Conservation (phyloP, 2,329 filamentous ascomycete genomes). For the Alternaria metachromatica region DNA sequence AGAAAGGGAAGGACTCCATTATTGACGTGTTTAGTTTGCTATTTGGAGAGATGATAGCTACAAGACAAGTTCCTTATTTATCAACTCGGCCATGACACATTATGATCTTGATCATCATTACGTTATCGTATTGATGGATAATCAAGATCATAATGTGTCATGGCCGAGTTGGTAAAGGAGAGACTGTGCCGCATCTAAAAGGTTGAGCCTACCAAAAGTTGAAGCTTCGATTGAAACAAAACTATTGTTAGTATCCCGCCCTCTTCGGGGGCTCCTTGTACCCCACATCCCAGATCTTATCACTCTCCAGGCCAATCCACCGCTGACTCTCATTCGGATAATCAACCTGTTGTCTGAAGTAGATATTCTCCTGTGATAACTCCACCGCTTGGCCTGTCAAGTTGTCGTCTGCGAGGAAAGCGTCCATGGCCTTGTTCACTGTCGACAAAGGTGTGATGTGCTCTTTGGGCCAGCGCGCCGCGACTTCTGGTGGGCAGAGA, state of each 20-base stretch:
- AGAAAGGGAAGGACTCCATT: conserved; percentile 29
- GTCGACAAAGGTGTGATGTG: conserved; percentile 52
- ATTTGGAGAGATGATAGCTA: no score
- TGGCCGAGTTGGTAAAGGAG: no score
- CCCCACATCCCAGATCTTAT: conserved; percentile 41
- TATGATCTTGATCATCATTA: no score
- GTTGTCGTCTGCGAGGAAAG: conserved; percentile 41
- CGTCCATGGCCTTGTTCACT: conserved; percentile 50
- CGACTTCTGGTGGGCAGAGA: conserved; percentile 48
- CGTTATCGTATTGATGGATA: no score
- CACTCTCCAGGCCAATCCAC: conserved; percentile 45
- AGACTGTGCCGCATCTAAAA: no score
- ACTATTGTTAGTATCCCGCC: conserved; percentile 18
- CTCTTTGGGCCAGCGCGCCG: conserved; percentile 48
- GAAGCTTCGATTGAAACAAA: neutral
- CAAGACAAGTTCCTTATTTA: no score
- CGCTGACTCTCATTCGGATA: conserved; percentile 51
- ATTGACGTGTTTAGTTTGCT: conserved; percentile 1
- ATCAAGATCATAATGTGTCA: no score
- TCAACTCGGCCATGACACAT: no score
- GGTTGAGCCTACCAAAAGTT: neutral
- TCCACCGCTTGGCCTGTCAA: conserved; percentile 53
- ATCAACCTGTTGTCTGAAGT: conserved; percentile 48
- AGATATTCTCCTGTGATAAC: conserved; percentile 50
- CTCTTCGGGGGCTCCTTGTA: conserved; percentile 37